Evolutionary conservation across 805 yeast species (phyloP).

Genomic region (Saccharomycopsis javanensis): DNA sequence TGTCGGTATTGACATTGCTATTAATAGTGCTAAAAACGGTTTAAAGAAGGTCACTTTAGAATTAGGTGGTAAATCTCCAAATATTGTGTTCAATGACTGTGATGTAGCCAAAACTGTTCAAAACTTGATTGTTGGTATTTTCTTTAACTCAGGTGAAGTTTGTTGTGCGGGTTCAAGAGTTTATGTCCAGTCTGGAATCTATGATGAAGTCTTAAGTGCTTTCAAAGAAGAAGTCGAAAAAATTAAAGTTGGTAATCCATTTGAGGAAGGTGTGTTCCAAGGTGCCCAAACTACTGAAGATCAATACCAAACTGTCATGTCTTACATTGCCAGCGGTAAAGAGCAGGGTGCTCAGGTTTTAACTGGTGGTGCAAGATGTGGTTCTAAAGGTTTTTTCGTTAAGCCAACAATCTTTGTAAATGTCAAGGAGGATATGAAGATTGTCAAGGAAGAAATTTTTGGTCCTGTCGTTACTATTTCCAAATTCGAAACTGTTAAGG

Average conservation of each 20-base stretch:
- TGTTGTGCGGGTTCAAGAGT: slow-evolving; percentile 93
- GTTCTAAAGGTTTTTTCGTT: slow-evolving; percentile 56
- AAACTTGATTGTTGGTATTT: slow-evolving; percentile 72
- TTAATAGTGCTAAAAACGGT: slow-evolving; percentile 67
- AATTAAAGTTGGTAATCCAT: slow-evolving; percentile 74
- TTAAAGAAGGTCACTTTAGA: slow-evolving; percentile 89
- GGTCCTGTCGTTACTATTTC: slow-evolving; percentile 87
- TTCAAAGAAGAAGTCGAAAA: slow-evolving; percentile 45
- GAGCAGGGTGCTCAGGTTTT: slow-evolving; percentile 73
- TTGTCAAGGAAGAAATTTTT: slow-evolving; percentile 71
- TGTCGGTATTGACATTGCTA: slow-evolving; percentile 78
- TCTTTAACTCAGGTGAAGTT: slow-evolving; percentile 91
- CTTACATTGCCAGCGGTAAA: slow-evolving; percentile 67
- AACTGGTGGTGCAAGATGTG: slow-evolving; percentile 59
- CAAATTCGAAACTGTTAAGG: slow-evolving; percentile 75
- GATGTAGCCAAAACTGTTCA: slow-evolving; percentile 67
- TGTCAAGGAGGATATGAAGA: slow-evolving; percentile 55
- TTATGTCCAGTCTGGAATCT: slow-evolving; percentile 75
- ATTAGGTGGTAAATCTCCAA: slow-evolving; percentile 95
- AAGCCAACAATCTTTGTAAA: slow-evolving; percentile 70
- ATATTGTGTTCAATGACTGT: slow-evolving; percentile 79
- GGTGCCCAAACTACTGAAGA: slow-evolving; percentile 86
- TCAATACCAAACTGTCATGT: slow-evolving; percentile 71
- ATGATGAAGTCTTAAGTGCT: slow-evolving; percentile 62
- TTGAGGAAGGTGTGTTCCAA: slow-evolving; percentile 66